phyloP scores from a whole-genome alignment of 1,139 yeast genomes.

The Scheffersomyces quercinus region DNA sequence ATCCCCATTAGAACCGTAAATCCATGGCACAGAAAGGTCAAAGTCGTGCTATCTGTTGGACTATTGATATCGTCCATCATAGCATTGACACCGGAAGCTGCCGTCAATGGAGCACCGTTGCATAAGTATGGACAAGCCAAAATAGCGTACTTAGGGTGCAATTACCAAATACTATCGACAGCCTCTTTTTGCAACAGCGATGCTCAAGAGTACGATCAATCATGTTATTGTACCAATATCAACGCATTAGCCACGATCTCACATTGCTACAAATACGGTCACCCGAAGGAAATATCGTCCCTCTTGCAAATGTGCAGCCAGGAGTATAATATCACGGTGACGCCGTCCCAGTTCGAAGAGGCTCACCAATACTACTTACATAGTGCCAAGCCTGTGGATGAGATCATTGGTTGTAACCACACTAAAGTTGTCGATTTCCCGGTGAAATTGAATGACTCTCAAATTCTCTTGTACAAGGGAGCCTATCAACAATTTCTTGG shows the following conservation, averaged over 20 bases:
- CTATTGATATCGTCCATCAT: conserved; percentile 23
- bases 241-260: conserved; percentile 44
- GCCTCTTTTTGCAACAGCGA: conserved; percentile 26
- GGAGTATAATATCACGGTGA: conserved; percentile 25
- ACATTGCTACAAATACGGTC: conserved; percentile 33
- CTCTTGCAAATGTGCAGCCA: conserved; percentile 29
- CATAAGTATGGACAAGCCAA: conserved; percentile 26
- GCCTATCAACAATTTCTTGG: conserved; percentile 41
- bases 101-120: conserved; percentile 38
- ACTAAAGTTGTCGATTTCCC: conserved; percentile 24
- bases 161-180: conserved; percentile 22
- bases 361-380: conserved; percentile 43
- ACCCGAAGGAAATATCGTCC: conserved; percentile 22
- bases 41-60: conserved; percentile 11
- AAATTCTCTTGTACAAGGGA: conserved; percentile 16
- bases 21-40: neutral
- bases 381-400: conserved; percentile 26
- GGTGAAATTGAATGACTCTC: conserved; percentile 24
- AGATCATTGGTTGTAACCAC: conserved; percentile 19
- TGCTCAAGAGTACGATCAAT: conserved; percentile 5
- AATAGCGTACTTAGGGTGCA: conserved; percentile 36
- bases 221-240: conserved; percentile 31
- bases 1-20: neutral
- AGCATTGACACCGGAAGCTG: conserved; percentile 32
- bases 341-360: conserved; percentile 26